Evolutionary conservation across 75 land plant genomes (phyloP).

Genomic region (Azolla pinnata): DNA sequence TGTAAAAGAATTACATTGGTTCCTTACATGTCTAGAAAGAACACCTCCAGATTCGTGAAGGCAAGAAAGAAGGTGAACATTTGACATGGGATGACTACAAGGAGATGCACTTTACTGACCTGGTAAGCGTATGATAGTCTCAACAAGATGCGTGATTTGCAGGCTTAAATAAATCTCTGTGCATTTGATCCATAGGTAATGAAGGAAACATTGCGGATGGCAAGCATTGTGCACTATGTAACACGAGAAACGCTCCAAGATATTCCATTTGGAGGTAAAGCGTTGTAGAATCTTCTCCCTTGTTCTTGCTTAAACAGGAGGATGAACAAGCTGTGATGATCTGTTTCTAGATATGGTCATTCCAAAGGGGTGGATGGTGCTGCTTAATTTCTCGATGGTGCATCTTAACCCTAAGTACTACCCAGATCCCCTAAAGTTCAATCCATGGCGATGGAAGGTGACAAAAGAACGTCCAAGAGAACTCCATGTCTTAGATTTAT

Average conservation of each 20-base stretch:
- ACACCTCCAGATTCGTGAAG: slow-evolving; percentile 1
- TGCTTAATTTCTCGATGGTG: slow-evolving; percentile 64
- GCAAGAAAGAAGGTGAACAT: slow-evolving; percentile 7
- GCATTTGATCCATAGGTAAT: slow-evolving; percentile 35
- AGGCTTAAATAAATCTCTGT: background rate
- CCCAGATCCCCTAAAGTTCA: slow-evolving; percentile 50
- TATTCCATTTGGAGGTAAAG: slow-evolving; percentile 48
- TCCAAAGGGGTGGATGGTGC: slow-evolving; percentile 60
- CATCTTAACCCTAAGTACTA: slow-evolving; percentile 51
- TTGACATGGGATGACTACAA: slow-evolving; percentile 24
- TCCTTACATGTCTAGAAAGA: too few relatives aligned
- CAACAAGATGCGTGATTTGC: background rate
- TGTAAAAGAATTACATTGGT: too few relatives aligned
- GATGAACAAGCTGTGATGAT: background rate
- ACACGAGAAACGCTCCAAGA: slow-evolving; percentile 52
- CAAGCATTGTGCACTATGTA: slow-evolving; percentile 60
- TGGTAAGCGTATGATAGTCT: background rate
- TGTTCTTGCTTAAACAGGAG: too few relatives aligned
- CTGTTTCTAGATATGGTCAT: slow-evolving; percentile 16
- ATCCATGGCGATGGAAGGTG: slow-evolving; percentile 69
- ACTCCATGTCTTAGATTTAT: too few relatives aligned
- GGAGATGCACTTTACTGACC: background rate
- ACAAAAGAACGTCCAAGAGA: too few relatives aligned
- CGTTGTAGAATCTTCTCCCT: too few relatives aligned
- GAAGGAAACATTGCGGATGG: slow-evolving; percentile 58